Percentiles rank a stretch among this genome's conserved stretches.
These are phyloP conservation scores for Aspergillus persii DNA, from an alignment of 2,329 filamentous ascomycete genomes.

Conservation along the genomic window DNA sequence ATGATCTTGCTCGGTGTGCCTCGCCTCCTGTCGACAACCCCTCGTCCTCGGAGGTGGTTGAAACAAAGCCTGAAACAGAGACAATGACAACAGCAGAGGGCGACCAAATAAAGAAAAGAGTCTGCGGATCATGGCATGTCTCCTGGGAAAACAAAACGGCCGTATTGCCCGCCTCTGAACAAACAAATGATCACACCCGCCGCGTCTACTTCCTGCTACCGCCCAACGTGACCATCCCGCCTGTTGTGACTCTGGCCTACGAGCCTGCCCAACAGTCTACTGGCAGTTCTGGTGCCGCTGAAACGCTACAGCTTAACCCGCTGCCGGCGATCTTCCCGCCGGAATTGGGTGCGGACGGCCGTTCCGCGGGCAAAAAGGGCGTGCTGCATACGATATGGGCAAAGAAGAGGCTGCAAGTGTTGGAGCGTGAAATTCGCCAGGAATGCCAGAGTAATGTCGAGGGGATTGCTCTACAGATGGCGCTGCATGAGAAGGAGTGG, in stretches of 20 bases:
- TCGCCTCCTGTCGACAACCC: neutral
- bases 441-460: slow-evolving; percentile 75
- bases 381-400: slow-evolving; percentile 90
- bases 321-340: slow-evolving; percentile 83
- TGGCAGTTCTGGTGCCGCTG: neutral
- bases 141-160: slow-evolving; percentile 79
- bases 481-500: slow-evolving; percentile 78
- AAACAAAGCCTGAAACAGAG: neutral
- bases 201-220: slow-evolving; percentile 80
- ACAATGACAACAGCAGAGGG: neutral
- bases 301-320: slow-evolving; percentile 66
- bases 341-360: slow-evolving; percentile 65
- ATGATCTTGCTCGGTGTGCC: slow-evolving; percentile 45
- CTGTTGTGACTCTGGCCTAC: slow-evolving; percentile 65
- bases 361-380: slow-evolving; percentile 69
- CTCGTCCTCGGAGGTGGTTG: neutral
- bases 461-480: slow-evolving; percentile 81
- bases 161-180: slow-evolving; percentile 65
- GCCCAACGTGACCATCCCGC: slow-evolving; percentile 68
- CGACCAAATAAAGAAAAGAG: neutral
- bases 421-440: slow-evolving; percentile 72
- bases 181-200: slow-evolving; percentile 52
- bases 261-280: slow-evolving; percentile 30
- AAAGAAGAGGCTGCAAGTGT: slow-evolving; percentile 71
- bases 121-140: slow-evolving; percentile 66